phyloP scores from a whole-genome alignment of 495 filamentous ascomycete genomes.

The Xylaria flabelliformis region DNA sequence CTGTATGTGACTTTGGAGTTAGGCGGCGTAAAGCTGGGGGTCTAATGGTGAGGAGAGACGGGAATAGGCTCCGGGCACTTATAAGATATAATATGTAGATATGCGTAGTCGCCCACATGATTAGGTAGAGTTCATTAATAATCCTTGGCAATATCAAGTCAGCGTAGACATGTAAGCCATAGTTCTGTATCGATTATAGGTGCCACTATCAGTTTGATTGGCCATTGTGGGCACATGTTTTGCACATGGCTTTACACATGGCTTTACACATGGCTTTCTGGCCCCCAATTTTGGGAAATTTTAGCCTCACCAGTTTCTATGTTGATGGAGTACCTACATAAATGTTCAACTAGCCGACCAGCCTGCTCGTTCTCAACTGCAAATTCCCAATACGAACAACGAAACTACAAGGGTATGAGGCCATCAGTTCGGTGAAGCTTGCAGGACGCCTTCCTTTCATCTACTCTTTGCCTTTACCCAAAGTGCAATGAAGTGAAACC shows the following conservation, averaged over 20 bases:
- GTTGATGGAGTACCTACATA: background rate
- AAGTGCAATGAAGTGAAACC: background rate
- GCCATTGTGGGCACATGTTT: too few relatives aligned
- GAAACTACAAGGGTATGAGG: background rate
- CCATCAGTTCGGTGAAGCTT: conserved; percentile 9
- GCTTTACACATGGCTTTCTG: too few relatives aligned
- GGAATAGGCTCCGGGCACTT: background rate
- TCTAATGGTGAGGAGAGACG: background rate
- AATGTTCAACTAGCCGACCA: background rate
- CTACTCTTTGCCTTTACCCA: background rate
- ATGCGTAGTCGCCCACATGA: conserved; percentile 1
- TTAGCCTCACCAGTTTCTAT: background rate
- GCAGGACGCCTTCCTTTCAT: background rate
- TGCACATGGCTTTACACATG: too few relatives aligned
- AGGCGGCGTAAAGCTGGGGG: background rate
- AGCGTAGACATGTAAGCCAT: background rate
- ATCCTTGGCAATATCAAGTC: background rate
- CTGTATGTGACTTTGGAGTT: background rate
- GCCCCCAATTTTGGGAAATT: too few relatives aligned
- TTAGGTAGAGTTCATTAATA: background rate
- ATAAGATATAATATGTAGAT: background rate
- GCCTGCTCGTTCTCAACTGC: background rate
- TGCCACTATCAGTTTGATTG: too few relatives aligned
- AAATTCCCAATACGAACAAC: background rate
- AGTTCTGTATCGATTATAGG: too few relatives aligned